A percentile compares a stretch with the other conserved stretches of the same genome.
Evolutionary conservation across 1,284 basidiomycete species (phyloP).

Genomic region (Fomitopsis schrenkii): DNA sequence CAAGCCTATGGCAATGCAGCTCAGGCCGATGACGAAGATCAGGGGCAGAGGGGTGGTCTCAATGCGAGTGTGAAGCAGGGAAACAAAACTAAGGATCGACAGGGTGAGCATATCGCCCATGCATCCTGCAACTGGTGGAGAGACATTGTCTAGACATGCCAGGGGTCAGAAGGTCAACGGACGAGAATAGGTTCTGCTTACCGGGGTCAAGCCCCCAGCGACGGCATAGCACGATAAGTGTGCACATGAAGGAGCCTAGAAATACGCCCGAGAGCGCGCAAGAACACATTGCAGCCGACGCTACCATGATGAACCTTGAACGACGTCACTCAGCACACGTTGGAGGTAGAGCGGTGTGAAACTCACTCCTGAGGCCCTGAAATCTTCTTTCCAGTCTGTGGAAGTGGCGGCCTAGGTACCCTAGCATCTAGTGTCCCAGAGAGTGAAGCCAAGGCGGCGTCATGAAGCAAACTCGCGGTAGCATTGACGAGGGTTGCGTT

Average conservation of each 20-base stretch:
- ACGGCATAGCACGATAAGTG: conserved; percentile 78
- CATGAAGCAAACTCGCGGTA: neutral
- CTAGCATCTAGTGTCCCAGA: neutral
- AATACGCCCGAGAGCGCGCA: conserved; percentile 78
- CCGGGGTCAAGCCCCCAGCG: conserved; percentile 82
- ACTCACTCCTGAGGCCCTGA: conserved; percentile 54
- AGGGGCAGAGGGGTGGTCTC: conserved; percentile 66
- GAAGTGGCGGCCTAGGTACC: neutral
- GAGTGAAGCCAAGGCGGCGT: neutral
- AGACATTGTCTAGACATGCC: conserved; percentile 77
- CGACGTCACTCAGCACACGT: neutral
- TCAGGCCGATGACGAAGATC: conserved; percentile 49
- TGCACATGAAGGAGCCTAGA: conserved; percentile 92
- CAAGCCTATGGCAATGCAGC: conserved; percentile 55
- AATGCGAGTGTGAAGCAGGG: conserved; percentile 59
- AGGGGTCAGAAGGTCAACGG: neutral
- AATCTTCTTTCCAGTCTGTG: conserved; percentile 5
- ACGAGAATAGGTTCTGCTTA: conserved; percentile 26
- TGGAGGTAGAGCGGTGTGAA: neutral
- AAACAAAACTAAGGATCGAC: conserved; percentile 67
- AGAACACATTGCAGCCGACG: conserved; percentile 86
- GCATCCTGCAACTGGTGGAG: conserved; percentile 89
- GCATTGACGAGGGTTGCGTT: conserved; percentile 1
- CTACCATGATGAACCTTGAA: conserved; percentile 75
- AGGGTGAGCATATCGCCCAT: conserved; percentile 92